Conservation (phyloP, 208 protist species). For the Crithidia mellificae region DNA sequence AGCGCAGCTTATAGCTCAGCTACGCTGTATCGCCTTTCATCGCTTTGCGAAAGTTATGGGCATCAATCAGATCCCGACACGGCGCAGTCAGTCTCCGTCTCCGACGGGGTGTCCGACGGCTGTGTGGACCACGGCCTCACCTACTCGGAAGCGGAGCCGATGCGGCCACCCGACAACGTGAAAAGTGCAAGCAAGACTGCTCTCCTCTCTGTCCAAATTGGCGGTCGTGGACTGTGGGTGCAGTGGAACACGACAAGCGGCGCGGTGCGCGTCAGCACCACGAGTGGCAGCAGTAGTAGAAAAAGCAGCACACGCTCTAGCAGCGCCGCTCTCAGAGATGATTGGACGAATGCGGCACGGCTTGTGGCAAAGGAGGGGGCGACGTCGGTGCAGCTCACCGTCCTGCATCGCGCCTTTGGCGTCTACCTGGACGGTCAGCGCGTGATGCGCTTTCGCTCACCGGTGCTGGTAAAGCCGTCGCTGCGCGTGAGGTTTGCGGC, state of each 20-base stretch:
- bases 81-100: not conserved
- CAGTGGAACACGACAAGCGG: not conserved
- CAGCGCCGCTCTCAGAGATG: not conserved
- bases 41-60: not conserved
- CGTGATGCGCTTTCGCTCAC: constrained; percentile 12
- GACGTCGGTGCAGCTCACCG: constrained; percentile 20
- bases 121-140: constrained; percentile 1
- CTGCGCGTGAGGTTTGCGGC: constrained; percentile 12
- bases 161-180: not conserved
- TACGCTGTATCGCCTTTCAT: no score
- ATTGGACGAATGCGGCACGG: constrained; percentile 16
- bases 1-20: no score
- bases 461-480: constrained; percentile 5
- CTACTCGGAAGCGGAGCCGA: not conserved
- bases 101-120: not conserved
- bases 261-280: no score
- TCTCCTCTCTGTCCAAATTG: constrained; percentile 2
- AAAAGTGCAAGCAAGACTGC: no score
- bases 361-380: constrained; percentile 8
- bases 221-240: constrained; percentile 6
- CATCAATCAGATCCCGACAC: not conserved
- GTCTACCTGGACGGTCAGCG: constrained; percentile 30
- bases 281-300: no score
- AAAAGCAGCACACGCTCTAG: no score
- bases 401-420: not conserved